These are phyloP conservation scores for Casuarina cunninghamiana DNA, from an alignment of 306 rosid species.

Conservation along the genomic window DNA sequence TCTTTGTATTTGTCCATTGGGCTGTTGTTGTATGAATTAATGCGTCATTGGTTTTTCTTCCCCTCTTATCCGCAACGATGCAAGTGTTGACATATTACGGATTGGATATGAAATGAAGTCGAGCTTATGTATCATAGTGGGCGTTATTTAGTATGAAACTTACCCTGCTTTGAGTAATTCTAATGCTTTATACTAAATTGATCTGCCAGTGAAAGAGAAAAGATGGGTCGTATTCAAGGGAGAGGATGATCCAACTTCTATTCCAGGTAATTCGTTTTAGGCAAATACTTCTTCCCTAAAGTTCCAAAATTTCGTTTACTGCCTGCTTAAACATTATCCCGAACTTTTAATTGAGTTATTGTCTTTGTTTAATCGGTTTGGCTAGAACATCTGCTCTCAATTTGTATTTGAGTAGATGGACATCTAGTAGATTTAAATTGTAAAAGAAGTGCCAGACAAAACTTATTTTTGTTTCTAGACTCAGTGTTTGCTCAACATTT, in stretches of 20 bases:
- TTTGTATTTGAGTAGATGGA: slow-evolving; percentile 7
- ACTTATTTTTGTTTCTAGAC: slow-evolving; percentile 17
- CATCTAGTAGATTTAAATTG: background rate
- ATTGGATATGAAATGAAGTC: slow-evolving; percentile 1
- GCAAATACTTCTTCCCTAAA: slow-evolving; percentile 14
- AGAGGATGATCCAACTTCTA: slow-evolving; percentile 84
- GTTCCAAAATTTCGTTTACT: slow-evolving; percentile 10
- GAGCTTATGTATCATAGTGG: background rate
- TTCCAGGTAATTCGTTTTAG: slow-evolving; percentile 66
- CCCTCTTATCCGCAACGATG: background rate
- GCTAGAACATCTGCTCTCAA: background rate
- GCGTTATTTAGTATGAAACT: background rate
- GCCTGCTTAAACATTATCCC: background rate
- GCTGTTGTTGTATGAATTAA: background rate
- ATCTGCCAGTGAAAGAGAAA: slow-evolving; percentile 80
- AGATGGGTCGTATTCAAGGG: slow-evolving; percentile 96
- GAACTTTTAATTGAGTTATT: background rate
- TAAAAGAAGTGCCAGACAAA: slow-evolving; percentile 19
- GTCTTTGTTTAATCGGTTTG: slow-evolving; percentile 12
- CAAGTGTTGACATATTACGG: background rate
- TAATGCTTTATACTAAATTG: slow-evolving; percentile 31
- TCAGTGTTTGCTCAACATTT: slow-evolving; percentile 30
- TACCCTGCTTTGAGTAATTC: background rate
- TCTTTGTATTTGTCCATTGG: background rate
- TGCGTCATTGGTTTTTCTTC: background rate